Conservation (phyloP, 441 rosid genomes). For the Bocquillonia castaneifolia region DNA sequence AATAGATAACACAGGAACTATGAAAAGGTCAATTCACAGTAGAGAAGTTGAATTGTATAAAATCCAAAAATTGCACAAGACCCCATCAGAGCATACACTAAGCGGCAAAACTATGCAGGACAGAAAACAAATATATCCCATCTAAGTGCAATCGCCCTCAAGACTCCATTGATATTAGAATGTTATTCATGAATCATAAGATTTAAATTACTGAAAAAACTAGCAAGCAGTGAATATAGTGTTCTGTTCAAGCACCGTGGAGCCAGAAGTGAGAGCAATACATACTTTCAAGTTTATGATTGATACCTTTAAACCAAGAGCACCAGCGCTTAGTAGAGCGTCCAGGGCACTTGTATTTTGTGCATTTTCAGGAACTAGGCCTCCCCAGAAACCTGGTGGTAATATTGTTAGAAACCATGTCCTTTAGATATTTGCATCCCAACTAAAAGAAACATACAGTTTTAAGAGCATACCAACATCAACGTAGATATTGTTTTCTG, state of each 20-base stretch:
- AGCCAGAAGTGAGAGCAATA: background rate
- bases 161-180: background rate
- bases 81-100: background rate
- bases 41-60: background rate
- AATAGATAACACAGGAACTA: background rate
- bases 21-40: background rate
- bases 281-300: constrained; percentile 12
- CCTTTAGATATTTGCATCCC: constrained; percentile 19
- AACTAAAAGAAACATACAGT: constrained; percentile 17
- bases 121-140: background rate
- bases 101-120: no score
- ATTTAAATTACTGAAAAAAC: constrained; percentile 8
- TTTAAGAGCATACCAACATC: constrained; percentile 69
- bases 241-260: background rate
- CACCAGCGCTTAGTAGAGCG: constrained; percentile 80
- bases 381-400: constrained; percentile 93
- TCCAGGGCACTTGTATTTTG: constrained; percentile 55
- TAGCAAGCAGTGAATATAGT: background rate
- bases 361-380: constrained; percentile 93
- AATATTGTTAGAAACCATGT: constrained; percentile 10
- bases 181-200: background rate
- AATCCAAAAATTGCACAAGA: background rate
- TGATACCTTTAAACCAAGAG: constrained; percentile 84
- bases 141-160: background rate
- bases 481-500: constrained; percentile 61